Conservation (phyloP, 2,329 filamentous ascomycete genomes). For the Paecilomyces sp. region DNA sequence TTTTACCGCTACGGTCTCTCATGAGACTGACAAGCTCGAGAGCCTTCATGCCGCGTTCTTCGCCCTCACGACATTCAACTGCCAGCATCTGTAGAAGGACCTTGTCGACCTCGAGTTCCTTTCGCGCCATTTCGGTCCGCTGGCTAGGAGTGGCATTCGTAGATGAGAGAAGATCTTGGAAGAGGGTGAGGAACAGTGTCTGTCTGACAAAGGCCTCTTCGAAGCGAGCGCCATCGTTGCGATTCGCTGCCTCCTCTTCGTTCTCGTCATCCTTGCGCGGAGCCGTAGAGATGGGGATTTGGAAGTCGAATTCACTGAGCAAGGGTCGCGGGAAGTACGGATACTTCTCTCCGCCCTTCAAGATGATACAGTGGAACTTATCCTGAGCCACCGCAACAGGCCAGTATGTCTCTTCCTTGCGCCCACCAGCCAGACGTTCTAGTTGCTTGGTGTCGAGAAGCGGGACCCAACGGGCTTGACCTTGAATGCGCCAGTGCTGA, state of each 20-base stretch:
- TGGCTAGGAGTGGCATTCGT: constrained; percentile 60
- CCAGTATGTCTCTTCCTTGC: constrained; percentile 87
- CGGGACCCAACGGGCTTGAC: constrained; percentile 84
- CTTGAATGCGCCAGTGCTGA: constrained; percentile 80
- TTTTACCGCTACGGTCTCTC: constrained; percentile 75
- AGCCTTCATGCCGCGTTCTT: constrained; percentile 90
- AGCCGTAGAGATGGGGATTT: constrained; percentile 64
- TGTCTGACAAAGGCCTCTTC: constrained; percentile 78
- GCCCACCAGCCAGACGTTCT: constrained; percentile 71
- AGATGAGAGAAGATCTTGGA: constrained; percentile 65
- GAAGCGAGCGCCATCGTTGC: constrained; percentile 43
- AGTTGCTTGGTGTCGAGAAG: constrained; percentile 83
- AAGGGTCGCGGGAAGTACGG: constrained; percentile 88
- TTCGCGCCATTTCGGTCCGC: constrained; percentile 57
- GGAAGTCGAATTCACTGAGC: constrained; percentile 89
- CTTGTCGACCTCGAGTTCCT: constrained; percentile 85
- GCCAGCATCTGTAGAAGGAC: constrained; percentile 81
- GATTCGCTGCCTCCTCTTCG: constrained; percentile 29
- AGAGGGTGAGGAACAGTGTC: constrained; percentile 63
- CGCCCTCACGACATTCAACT: constrained; percentile 82
- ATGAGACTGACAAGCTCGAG: constrained; percentile 84
- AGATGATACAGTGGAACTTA: constrained; percentile 97
- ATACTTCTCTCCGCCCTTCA: constrained; percentile 89
- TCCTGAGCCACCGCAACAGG: constrained; percentile 86
- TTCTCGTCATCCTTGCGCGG: constrained; percentile 33